These are phyloP conservation scores for Citrus mangshanensis DNA, from an alignment of 345 rosid genomes.

Conservation along the genomic window DNA sequence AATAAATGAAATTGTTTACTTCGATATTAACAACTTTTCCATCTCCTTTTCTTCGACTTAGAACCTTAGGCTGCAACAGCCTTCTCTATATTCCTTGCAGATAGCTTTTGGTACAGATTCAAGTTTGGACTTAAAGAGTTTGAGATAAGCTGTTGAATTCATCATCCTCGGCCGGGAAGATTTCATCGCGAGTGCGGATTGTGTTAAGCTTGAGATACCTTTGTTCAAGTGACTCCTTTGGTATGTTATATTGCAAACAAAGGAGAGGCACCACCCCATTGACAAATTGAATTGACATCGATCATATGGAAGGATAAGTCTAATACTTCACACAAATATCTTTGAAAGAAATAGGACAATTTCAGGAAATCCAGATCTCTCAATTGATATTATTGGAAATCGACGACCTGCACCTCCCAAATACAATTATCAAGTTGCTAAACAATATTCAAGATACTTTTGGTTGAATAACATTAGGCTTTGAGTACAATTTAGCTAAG, in stretches of 20 bases:
- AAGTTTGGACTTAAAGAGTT: neutral
- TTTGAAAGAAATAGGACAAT: too few relatives aligned
- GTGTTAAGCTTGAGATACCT: conserved; percentile 38
- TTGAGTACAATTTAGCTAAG: too few relatives aligned
- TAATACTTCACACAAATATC: neutral
- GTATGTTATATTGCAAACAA: conserved; percentile 49
- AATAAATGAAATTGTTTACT: conserved; percentile 6
- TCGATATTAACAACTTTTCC: conserved; percentile 16
- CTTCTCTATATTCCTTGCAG: conserved; percentile 14
- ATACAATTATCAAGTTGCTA: too few relatives aligned
- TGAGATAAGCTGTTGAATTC: conserved; percentile 1
- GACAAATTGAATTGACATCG: neutral
- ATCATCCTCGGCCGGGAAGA: conserved; percentile 16
- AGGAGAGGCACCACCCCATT: conserved; percentile 62
- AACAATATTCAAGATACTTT: too few relatives aligned
- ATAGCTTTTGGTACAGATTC: conserved; percentile 12
- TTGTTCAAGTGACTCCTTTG: conserved; percentile 49
- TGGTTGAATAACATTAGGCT: too few relatives aligned
- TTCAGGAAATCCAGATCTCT: too few relatives aligned
- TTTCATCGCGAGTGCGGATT: conserved; percentile 30
- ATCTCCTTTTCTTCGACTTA: conserved; percentile 25
- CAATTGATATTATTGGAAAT: too few relatives aligned
- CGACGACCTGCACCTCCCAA: too few relatives aligned
- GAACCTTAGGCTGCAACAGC: conserved; percentile 9
- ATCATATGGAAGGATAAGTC: neutral